Evolutionary conservation across 169 alveolate species (phyloP).

Genomic region (Amoebophrya sp.): DNA sequence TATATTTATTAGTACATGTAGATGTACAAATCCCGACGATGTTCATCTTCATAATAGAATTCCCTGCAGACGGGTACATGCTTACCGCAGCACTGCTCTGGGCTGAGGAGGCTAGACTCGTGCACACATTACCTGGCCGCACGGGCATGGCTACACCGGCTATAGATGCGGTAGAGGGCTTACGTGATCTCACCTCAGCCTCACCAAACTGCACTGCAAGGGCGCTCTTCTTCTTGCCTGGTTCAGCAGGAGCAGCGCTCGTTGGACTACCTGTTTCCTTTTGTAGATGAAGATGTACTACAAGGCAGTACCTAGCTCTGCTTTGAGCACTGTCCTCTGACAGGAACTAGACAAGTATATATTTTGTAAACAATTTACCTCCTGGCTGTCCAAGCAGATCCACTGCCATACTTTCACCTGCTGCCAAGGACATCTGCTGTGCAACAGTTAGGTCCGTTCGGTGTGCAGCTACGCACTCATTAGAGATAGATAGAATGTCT

Average conservation of each 20-base stretch:
- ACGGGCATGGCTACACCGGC: slow-evolving; percentile 10
- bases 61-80: slow-evolving; percentile 15
- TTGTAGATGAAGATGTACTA: neutral
- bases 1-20: too few species aligned
- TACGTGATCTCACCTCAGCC: neutral
- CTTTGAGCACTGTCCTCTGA: too few species aligned
- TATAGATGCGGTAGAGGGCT: neutral
- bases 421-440: neutral
- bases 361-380: too few species aligned
- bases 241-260: neutral
- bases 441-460: neutral
- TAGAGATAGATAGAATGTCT: too few species aligned
- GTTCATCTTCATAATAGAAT: neutral
- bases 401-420: neutral
- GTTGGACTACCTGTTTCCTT: neutral
- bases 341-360: too few species aligned
- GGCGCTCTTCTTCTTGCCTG: neutral
- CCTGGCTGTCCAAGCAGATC: neutral
- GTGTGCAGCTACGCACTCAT: neutral
- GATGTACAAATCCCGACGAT: too few species aligned
- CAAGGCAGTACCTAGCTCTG: neutral
- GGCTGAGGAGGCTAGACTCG: neutral
- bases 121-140: slow-evolving; percentile 1
- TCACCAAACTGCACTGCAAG: neutral
- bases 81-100: neutral